Conservation (phyloP, 1,284 basidiomycete genomes). For the Amylostereum chailletii region DNA sequence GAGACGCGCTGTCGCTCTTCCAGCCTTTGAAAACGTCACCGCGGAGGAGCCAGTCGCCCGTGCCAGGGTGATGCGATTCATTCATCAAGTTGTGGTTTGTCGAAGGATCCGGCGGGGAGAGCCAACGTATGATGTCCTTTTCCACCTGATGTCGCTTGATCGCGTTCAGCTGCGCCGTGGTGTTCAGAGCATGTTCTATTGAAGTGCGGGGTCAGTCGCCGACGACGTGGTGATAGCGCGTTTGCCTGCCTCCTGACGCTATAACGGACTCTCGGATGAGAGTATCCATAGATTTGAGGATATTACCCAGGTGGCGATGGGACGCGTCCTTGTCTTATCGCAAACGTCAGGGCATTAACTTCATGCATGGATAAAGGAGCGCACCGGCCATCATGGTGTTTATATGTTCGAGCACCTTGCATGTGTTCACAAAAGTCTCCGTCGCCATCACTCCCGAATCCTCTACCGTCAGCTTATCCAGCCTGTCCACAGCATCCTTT, state of each 20-base stretch:
- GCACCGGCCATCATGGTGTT: not conserved
- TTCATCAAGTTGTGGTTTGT: slow-evolving; percentile 1
- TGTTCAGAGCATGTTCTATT: no score
- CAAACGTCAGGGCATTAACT: not conserved
- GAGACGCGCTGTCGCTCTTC: not conserved
- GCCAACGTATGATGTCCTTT: not conserved
- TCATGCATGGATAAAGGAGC: not conserved
- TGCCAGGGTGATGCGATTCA: not conserved
- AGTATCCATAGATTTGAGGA: not conserved
- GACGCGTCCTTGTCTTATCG: not conserved
- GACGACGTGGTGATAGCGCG: no score
- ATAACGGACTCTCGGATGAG: not conserved
- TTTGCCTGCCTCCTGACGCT: not conserved
- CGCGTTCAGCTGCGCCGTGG: no score
- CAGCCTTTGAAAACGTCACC: not conserved
- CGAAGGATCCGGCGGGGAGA: slow-evolving; percentile 2
- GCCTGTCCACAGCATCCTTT: not conserved
- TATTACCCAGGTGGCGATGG: not conserved
- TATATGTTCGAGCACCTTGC: not conserved
- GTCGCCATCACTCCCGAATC: not conserved
- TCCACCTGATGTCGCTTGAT: not conserved
- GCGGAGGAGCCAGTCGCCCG: not conserved
- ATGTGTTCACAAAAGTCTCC: not conserved
- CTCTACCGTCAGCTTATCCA: not conserved
- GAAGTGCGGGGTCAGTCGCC: no score